Evolutionary conservation across 495 filamentous ascomycete genomes (phyloP).

Genomic region (Penicillium canariense): DNA sequence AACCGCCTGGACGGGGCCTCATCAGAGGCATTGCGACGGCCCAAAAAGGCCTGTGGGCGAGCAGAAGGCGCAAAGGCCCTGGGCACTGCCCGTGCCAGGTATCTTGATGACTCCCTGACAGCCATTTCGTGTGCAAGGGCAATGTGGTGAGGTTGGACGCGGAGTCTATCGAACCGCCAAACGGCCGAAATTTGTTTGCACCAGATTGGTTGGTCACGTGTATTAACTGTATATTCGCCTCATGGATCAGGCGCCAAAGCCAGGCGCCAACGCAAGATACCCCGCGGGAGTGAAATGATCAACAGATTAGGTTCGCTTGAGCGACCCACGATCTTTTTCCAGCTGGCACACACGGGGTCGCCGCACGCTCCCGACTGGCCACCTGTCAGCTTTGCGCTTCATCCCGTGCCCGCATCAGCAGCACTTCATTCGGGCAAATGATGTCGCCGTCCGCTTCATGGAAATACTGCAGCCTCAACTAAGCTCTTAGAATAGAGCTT

Average conservation of each 20-base stretch:
- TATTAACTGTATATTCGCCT: slow-evolving; percentile 9
- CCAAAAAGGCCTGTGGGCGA: slow-evolving; percentile 34
- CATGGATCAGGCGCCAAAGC: slow-evolving; percentile 11
- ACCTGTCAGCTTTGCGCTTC: background rate
- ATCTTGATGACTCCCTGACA: slow-evolving; percentile 42
- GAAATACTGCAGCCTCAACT: slow-evolving; percentile 34
- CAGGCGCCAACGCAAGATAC: slow-evolving; percentile 1
- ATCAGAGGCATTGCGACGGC: slow-evolving; percentile 49
- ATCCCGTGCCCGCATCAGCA: slow-evolving; percentile 24
- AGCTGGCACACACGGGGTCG: background rate
- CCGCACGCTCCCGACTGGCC: background rate
- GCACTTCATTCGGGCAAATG: slow-evolving; percentile 20
- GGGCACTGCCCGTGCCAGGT: slow-evolving; percentile 43
- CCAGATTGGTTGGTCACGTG: slow-evolving; percentile 2
- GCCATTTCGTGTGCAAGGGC: slow-evolving; percentile 35
- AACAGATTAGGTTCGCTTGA: slow-evolving; percentile 16
- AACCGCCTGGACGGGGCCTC: slow-evolving; percentile 36
- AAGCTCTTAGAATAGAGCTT: slow-evolving; percentile 17
- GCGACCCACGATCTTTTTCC: slow-evolving; percentile 13
- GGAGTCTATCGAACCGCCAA: background rate
- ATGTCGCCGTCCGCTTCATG: slow-evolving; percentile 25
- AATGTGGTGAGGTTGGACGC: slow-evolving; percentile 20
- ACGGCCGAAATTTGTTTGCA: slow-evolving; percentile 41
- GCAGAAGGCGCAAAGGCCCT: slow-evolving; percentile 35
- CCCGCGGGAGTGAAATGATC: slow-evolving; percentile 18